Conservation (phyloP, 2,329 filamentous ascomycete species). For the Fusarium nurragi region DNA sequence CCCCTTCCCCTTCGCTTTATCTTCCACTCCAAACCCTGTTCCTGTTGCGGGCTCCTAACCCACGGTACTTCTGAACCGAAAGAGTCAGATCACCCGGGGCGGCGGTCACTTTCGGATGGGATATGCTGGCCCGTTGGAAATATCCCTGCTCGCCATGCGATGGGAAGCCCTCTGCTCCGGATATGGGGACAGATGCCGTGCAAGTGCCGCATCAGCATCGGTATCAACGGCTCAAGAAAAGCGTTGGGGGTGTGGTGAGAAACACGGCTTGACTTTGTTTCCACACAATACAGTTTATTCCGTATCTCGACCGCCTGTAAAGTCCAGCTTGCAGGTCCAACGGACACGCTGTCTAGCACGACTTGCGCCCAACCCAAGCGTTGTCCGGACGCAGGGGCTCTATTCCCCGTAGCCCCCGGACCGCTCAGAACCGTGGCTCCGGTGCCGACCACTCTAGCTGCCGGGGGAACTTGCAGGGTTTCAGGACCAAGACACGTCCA, state of each 20-base stretch:
- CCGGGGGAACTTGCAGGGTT: constrained; percentile 26
- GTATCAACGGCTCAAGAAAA: background rate
- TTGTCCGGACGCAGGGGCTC: constrained; percentile 35
- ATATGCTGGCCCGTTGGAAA: constrained; percentile 13
- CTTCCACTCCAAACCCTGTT: too few species aligned
- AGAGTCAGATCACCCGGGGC: constrained; percentile 30
- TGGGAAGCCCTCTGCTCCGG: constrained; percentile 5
- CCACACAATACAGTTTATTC: background rate
- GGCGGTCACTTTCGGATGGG: constrained; percentile 14
- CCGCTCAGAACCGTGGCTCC: constrained; percentile 44
- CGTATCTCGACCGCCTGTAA: background rate
- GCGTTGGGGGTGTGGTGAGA: background rate
- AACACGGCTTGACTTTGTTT: background rate
- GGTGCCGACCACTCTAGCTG: constrained; percentile 38
- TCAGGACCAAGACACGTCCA: constrained; percentile 28
- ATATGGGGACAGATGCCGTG: constrained; percentile 31
- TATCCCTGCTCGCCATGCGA: constrained; percentile 38
- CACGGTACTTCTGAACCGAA: constrained; percentile 32
- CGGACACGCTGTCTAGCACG: constrained; percentile 17
- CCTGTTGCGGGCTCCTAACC: constrained; percentile 14
- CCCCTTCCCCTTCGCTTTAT: constrained; percentile 4
- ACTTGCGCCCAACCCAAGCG: constrained; percentile 8
- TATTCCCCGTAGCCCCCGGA: constrained; percentile 37
- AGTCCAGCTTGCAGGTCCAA: constrained; percentile 14
- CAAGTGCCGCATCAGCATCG: constrained; percentile 29